A percentile compares a stretch with the other conserved stretches of the same genome.
Conservation (phyloP, 2,329 filamentous ascomycete species). For the Fusarium sublunatum region DNA sequence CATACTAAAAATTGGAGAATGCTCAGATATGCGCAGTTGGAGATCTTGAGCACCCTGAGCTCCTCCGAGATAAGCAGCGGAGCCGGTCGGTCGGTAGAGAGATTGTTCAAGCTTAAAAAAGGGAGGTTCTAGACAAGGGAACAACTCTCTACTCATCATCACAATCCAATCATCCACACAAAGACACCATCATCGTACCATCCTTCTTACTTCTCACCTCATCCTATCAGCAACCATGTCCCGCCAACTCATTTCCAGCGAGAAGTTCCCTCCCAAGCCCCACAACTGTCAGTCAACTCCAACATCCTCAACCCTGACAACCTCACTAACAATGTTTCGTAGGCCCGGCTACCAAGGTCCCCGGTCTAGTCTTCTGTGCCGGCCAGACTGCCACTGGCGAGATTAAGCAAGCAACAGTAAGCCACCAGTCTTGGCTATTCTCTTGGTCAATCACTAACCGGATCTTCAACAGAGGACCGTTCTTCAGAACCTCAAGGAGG, state of each 20-base stretch:
- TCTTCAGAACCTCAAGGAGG: constrained; percentile 69
- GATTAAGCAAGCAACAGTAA: constrained; percentile 55
- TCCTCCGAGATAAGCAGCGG: constrained; percentile 16
- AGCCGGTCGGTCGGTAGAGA: background rate
- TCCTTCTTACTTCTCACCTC: background rate
- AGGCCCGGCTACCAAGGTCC: constrained; percentile 58
- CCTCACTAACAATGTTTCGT: background rate
- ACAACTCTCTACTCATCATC: background rate
- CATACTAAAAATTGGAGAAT: background rate
- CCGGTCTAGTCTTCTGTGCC: constrained; percentile 59
- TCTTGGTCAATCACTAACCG: background rate
- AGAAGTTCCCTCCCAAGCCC: constrained; percentile 59
- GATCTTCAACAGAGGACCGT: constrained; percentile 14
- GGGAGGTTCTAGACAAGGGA: background rate
- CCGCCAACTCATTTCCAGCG: constrained; percentile 58
- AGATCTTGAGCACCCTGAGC: background rate
- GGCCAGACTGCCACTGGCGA: constrained; percentile 62
- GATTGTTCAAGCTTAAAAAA: constrained; percentile 1
- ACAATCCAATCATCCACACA: background rate
- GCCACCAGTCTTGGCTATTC: background rate
- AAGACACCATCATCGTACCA: constrained; percentile 6
- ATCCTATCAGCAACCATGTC: constrained; percentile 51
- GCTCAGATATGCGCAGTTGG: background rate
- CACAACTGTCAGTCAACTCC: constrained; percentile 55
- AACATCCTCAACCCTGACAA: background rate